Evolutionary conservation across 305 asterid genomes (phyloP), one percentile per base, ranked within the genome.

Genomic region (Andrographis paniculata): DNA sequence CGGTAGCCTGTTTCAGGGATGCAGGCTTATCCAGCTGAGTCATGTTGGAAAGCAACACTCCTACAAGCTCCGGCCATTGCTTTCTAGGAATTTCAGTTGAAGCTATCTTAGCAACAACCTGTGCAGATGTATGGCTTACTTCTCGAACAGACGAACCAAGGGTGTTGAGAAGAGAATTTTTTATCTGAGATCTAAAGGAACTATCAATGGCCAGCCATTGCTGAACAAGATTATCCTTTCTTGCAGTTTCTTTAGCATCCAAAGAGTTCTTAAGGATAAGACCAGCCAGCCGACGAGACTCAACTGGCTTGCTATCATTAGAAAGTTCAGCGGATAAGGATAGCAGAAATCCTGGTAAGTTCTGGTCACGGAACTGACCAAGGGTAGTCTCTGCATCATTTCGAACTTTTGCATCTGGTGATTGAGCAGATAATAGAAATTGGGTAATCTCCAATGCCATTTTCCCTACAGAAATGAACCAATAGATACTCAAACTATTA

Each of bases 11-110:
- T 51, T 77, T 88, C 38, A 88, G 56, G 5, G 80, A 73, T 17
- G 93, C 55, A 48, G 89, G 69, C 36, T 67, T 70, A 57, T 80
- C 89, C 45, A 65, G 76, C 38, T 71, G 79, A 39, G 79, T 73
- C 94, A 85, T 80, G 56, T 82, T 77, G 38, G 66, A 68, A 18
- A 88, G 82, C 55, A 88, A 58, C 22, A 59, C 60, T 7, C 65
- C 80, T 55, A 88, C 84, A 33, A 88, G 87, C 31, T 88, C 95
- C 0, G 95, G 89, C 97, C 97, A 88, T 61, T 88, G 79, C 59
- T 88, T 88, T 10, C 76, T 58, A 21, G 95, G 94, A 43, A 88
- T 45, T 65, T 88, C 97, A 46, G 85, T 79, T 10, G 93, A 73
- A 42, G 97, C 94, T n/a, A 85, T 55, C 77, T 85, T 80, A 14